Base-by-base conservation (phyloP, 176 grass and related monocot genomes). In the Oropetium thomaeum region DNA sequence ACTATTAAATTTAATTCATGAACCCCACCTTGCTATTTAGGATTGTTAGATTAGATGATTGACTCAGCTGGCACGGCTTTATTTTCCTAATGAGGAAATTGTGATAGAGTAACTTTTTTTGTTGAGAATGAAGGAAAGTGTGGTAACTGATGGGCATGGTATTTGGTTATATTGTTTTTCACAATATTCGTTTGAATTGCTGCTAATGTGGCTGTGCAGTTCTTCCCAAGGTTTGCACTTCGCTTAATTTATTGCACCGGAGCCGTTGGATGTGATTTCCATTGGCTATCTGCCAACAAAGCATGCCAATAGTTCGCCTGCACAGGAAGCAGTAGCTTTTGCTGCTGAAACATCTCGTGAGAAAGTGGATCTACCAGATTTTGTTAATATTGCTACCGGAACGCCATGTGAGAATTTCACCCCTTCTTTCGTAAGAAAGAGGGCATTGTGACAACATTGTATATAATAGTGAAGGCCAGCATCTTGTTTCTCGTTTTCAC, bases 331-430 rank as follows among this genome's bases (percentile, higher is more conserved):
- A 8, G 58, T 71, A 4, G 69, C 62, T 75, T 73, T 88, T 70
- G 78, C 85, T 31, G 52, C 85, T 62, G 68, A 88, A 88, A 88
- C 89, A 88, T 69, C 69, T 65, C 82, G 78, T 92, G 69, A 88
- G 80, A 78, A 64, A 44, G 65, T 78, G 66, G 55, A 71, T 44
- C 65, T 64, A 10, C 82, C 65, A 70, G 65, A 84, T 77, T 84
- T 84, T 71, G 65, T 77, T 84, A 84, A 70, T 78, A 77, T 84
- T 70, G 43, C 55, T 70, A 34, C 65, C 63, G 82, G 66, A 78
- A 78, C 65, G 44, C 31, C 27, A 43, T 63, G 44, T 81, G 79
- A 81, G 79, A 71, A 70, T 70, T 77, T 27, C 63, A 33, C 27
- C 11, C 32, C 30, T 9, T 51, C 58, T 78, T 70, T 22, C 14